Conservation (phyloP, 805 yeast species). For the Schizosaccharomyces pombe region DNA sequence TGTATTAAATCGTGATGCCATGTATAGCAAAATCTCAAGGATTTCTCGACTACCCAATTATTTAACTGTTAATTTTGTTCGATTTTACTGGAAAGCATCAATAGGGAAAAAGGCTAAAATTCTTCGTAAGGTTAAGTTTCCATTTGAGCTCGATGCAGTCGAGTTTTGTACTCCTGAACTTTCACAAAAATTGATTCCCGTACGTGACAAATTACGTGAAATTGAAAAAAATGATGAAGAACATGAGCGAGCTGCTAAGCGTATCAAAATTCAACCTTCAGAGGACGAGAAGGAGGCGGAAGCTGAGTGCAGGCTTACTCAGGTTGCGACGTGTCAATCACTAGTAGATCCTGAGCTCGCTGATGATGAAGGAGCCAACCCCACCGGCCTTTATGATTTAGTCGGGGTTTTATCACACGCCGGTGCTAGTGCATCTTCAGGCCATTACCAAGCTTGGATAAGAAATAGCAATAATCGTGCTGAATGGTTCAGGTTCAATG, state of each 20-base stretch:
- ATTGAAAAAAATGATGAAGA: slow-evolving; percentile 55
- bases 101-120: slow-evolving; percentile 79
- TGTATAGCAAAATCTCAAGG: slow-evolving; percentile 31
- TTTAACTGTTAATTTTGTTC: slow-evolving; percentile 72
- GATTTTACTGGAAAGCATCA: slow-evolving; percentile 91
- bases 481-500: slow-evolving; percentile 87
- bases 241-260: slow-evolving; percentile 47
- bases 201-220: slow-evolving; percentile 54
- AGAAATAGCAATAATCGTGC: slow-evolving; percentile 38
- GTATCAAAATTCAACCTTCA: slow-evolving; percentile 21
- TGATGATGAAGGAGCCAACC: slow-evolving; percentile 40
- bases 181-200: slow-evolving; percentile 37
- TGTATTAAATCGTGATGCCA: slow-evolving; percentile 44
- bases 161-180: slow-evolving; percentile 68
- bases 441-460: slow-evolving; percentile 84
- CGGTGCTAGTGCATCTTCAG: slow-evolving; percentile 90
- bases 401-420: slow-evolving; percentile 71
- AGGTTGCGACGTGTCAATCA: slow-evolving; percentile 12
- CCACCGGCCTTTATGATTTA: slow-evolving; percentile 68
- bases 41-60: slow-evolving; percentile 68
- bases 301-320: slow-evolving; percentile 6
- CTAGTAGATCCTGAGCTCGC: slow-evolving; percentile 22
- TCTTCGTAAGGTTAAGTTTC: slow-evolving; percentile 80
- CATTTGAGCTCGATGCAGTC: slow-evolving; percentile 70
- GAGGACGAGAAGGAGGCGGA: slow-evolving; percentile 12